phyloP scores from a whole-genome alignment of 495 filamentous ascomycete genomes.

The Niebla homalea region DNA sequence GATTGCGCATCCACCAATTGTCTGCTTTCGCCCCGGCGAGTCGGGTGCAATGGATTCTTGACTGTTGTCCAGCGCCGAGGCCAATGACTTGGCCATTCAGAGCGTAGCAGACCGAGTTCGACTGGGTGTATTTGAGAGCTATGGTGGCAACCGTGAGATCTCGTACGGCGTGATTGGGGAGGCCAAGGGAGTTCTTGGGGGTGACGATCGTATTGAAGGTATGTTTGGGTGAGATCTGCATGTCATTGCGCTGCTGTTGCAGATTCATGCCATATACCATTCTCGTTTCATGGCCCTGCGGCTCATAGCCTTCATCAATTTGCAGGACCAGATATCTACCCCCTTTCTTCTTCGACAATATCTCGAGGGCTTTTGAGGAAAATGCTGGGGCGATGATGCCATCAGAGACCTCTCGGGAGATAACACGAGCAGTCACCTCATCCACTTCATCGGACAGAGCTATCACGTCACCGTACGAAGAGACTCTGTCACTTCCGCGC shows the following conservation, averaged over 20 bases:
- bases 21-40: constrained; percentile 98
- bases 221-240: constrained; percentile 64
- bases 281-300: constrained; percentile 58
- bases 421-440: constrained; percentile 84
- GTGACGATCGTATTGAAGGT: constrained; percentile 76
- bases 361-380: constrained; percentile 68
- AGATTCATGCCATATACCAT: constrained; percentile 81
- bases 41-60: constrained; percentile 93
- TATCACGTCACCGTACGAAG: constrained; percentile 91
- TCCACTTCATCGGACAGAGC: constrained; percentile 85
- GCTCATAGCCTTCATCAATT: constrained; percentile 81
- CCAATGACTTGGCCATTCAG: constrained; percentile 89
- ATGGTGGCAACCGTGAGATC: constrained; percentile 95
- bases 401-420: constrained; percentile 93
- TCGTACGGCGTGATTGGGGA: constrained; percentile 70
- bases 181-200: constrained; percentile 56
- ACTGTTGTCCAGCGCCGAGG: constrained; percentile 91
- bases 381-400: constrained; percentile 89
- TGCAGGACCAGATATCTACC: constrained; percentile 92
- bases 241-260: constrained; percentile 82
- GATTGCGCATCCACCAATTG: constrained; percentile 99
- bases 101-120: constrained; percentile 96
- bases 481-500: constrained; percentile 91
- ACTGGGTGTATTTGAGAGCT: constrained; percentile 94
- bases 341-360: constrained; percentile 95